These are phyloP conservation scores for Exsudoporus frostii DNA, from an alignment of 768 basidiomycete species.

Conservation along the genomic window DNA sequence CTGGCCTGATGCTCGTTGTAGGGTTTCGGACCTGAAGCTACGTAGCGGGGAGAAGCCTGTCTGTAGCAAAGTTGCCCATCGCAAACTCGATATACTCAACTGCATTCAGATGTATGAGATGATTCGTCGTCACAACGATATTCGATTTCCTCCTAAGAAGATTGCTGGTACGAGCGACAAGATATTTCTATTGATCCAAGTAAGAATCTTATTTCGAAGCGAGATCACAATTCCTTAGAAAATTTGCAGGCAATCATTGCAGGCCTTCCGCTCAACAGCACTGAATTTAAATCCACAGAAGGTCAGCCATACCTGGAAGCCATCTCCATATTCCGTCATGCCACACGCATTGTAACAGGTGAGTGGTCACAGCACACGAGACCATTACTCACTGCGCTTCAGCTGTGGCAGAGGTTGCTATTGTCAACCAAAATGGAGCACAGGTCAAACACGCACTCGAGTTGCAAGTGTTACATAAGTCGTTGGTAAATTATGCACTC, in stretches of 20 bases:
- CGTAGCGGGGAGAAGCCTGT: constrained; percentile 77
- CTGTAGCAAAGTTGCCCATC: background rate
- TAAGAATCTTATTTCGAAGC: constrained; percentile 24
- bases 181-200: constrained; percentile 77
- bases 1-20: constrained; percentile 27
- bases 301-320: constrained; percentile 74
- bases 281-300: constrained; percentile 70
- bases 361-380: background rate
- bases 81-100: background rate
- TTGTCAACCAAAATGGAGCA: constrained; percentile 59
- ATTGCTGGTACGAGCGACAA: constrained; percentile 73
- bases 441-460: constrained; percentile 74
- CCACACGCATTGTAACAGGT: constrained; percentile 76
- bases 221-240: constrained; percentile 2
- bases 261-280: constrained; percentile 61
- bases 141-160: constrained; percentile 73
- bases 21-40: constrained; percentile 65
- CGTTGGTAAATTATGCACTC: background rate
- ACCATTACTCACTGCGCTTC: constrained; percentile 2
- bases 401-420: constrained; percentile 80
- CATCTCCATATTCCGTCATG: constrained; percentile 67
- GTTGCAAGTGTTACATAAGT: constrained; percentile 44
- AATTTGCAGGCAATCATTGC: constrained; percentile 61
- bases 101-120: constrained; percentile 54
- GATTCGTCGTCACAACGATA: constrained; percentile 68